These are phyloP conservation scores for Wickerhamiella pararugosa DNA, from an alignment of 1,139 yeast genomes.

Conservation along the genomic window DNA sequence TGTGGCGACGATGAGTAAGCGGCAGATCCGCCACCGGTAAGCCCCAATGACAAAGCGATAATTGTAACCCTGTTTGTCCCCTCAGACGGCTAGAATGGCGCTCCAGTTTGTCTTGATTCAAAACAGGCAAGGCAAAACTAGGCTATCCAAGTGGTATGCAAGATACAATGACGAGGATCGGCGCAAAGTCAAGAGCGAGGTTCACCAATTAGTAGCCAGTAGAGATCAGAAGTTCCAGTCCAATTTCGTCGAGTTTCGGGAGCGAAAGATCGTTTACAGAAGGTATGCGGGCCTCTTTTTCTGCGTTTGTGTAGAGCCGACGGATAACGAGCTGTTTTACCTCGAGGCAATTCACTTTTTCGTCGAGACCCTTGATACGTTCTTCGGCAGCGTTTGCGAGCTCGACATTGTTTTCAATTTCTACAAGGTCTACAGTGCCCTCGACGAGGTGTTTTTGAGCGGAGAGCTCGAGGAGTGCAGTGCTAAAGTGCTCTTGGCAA, in stretches of 20 bases:
- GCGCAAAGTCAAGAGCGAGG: conserved; percentile 39
- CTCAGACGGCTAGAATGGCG: conserved; percentile 35
- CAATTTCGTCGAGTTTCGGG: conserved; percentile 37
- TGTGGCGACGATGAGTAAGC: too few relatives aligned
- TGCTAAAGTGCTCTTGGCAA: conserved; percentile 56
- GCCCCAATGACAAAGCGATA: too few relatives aligned
- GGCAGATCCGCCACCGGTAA: too few relatives aligned
- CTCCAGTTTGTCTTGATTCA: conserved; percentile 67
- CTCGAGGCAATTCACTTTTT: conserved; percentile 75
- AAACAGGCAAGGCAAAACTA: conserved; percentile 85
- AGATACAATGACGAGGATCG: conserved; percentile 38
- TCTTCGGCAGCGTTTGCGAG: conserved; percentile 87
- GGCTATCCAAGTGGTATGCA: conserved; percentile 70
- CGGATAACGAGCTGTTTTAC: conserved; percentile 68
- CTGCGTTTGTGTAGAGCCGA: conserved; percentile 58
- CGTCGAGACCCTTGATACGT: conserved; percentile 76
- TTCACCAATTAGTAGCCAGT: conserved; percentile 69
- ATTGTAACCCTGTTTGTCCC: too few relatives aligned
- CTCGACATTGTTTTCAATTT: conserved; percentile 88
- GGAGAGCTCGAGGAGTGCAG: conserved; percentile 83
- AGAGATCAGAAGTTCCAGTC: conserved; percentile 69
- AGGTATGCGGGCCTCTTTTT: conserved; percentile 88
- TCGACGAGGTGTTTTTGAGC: conserved; percentile 70
- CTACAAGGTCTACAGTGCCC: conserved; percentile 74
- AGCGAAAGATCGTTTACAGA: conserved; percentile 62